Percentiles rank a stretch among this genome's conserved stretches.
Conservation (phyloP, 2,329 filamentous ascomycete genomes). For the Phialemonium atrogriseum region DNA sequence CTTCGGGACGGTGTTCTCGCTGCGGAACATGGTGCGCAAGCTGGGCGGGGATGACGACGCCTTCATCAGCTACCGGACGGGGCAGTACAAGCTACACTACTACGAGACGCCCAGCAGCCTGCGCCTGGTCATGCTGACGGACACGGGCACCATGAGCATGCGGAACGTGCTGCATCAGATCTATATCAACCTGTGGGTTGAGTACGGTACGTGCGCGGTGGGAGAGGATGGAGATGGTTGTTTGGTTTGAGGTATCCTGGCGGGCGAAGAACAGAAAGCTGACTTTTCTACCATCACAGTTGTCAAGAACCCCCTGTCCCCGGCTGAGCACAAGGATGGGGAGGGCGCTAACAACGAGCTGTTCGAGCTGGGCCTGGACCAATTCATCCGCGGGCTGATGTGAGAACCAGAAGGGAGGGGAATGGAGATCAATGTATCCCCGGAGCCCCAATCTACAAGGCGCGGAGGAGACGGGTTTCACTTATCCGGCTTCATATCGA, state of each 20-base stretch:
- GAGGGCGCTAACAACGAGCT: constrained; percentile 64
- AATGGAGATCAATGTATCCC: no score
- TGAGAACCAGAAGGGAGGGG: no score
- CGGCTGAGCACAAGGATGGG: constrained; percentile 60
- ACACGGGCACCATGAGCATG: constrained; percentile 82
- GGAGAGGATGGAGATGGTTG: not conserved
- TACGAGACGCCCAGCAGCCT: constrained; percentile 96
- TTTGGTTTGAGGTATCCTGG: not conserved
- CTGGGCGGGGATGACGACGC: constrained; percentile 89
- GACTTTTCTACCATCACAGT: constrained; percentile 31
- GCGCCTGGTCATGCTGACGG: constrained; percentile 94
- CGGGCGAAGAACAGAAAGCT: constrained; percentile 10
- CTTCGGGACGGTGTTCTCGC: constrained; percentile 92
- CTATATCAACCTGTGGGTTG: constrained; percentile 95
- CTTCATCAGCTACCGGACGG: constrained; percentile 89
- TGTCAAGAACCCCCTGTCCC: constrained; percentile 62
- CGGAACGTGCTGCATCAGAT: constrained; percentile 94
- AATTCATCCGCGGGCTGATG: constrained; percentile 63
- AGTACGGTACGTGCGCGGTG: constrained; percentile 59
- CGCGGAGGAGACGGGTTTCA: no score
- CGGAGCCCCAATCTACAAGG: no score
- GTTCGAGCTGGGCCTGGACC: constrained; percentile 65
- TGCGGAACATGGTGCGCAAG: constrained; percentile 95
- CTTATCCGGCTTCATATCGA: no score
- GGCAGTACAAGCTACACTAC: constrained; percentile 96